Percentiles rank a stretch among this genome's conserved stretches.
Conservation (phyloP, 306 rosid species). For the Cercis canadensis region DNA sequence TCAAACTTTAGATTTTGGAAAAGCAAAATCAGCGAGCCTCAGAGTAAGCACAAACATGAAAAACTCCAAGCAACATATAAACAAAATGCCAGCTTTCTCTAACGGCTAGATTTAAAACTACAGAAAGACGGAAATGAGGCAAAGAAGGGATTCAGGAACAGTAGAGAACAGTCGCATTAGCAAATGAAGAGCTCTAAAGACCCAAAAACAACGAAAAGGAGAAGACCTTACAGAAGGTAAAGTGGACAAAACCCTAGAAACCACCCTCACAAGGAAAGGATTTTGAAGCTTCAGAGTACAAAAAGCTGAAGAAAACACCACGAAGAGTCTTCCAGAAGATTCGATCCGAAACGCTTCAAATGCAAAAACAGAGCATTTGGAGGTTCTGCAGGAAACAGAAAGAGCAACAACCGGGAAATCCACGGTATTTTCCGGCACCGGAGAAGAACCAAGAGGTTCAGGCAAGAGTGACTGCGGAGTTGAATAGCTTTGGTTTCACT, state of each 20-base stretch:
- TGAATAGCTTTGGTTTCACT: constrained; percentile 23
- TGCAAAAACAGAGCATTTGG: constrained; percentile 7
- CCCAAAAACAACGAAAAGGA: constrained; percentile 18
- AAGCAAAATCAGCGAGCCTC: constrained; percentile 10
- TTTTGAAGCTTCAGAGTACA: constrained; percentile 21
- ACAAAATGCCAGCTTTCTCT: constrained; percentile 1
- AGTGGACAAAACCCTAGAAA: constrained; percentile 47
- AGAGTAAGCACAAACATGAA: constrained; percentile 17
- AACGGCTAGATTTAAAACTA: constrained; percentile 58
- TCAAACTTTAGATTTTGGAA: constrained; percentile 14
- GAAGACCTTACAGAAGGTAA: constrained; percentile 4
- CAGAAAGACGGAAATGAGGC: constrained; percentile 5
- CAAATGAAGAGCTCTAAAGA: constrained; percentile 12
- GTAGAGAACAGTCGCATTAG: constrained; percentile 12
- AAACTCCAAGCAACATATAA: neutral
- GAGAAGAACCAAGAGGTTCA: neutral
- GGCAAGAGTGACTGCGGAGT: constrained; percentile 16
- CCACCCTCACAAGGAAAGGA: constrained; percentile 11
- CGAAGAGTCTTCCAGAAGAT: constrained; percentile 22
- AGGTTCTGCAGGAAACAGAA: constrained; percentile 8
- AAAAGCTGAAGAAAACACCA: constrained; percentile 3
- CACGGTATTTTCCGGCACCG: neutral
- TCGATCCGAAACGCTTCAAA: constrained; percentile 38
- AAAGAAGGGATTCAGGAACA: constrained; percentile 9
- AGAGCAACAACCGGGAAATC: neutral